Evolutionary conservation across 140 eudicot genomes (phyloP).

Genomic region (Cichorium intybus): DNA sequence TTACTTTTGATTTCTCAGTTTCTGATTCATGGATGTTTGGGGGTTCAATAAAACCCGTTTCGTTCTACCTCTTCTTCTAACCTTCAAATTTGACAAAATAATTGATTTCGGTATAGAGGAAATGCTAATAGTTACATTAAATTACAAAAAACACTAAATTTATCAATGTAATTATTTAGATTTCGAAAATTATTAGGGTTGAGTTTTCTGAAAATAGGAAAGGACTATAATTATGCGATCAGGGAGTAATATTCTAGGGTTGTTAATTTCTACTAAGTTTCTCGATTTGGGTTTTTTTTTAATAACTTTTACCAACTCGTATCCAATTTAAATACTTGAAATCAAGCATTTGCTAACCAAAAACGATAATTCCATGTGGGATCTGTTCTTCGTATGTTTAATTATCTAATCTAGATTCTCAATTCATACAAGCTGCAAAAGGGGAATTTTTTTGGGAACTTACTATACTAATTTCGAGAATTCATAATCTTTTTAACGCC

Average conservation of each 20-base stretch:
- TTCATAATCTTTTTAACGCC: not conserved
- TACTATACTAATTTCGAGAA: not conserved
- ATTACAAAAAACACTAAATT: not conserved
- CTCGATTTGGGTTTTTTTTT: conserved; percentile 26
- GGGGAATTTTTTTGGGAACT: not conserved
- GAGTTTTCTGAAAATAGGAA: conserved; percentile 3
- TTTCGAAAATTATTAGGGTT: not conserved
- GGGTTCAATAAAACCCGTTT: not conserved
- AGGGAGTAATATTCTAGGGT: conserved; percentile 2
- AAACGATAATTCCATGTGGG: conserved; percentile 23
- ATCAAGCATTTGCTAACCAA: conserved; percentile 21
- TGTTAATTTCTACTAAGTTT: not conserved
- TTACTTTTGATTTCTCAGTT: not conserved
- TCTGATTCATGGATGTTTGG: not conserved
- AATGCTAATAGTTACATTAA: not conserved
- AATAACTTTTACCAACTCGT: not conserved
- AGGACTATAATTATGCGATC: not conserved
- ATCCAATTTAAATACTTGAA: conserved; percentile 7
- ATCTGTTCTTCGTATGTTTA: conserved; percentile 25
- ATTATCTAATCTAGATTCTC: conserved; percentile 20
- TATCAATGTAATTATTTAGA: conserved; percentile 1
- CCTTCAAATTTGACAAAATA: not conserved
- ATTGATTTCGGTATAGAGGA: not conserved
- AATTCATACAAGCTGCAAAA: conserved; percentile 21
- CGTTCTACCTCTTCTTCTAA: not conserved